Conservation (phyloP, 495 filamentous ascomycete species). For the Letharia columbiana region DNA sequence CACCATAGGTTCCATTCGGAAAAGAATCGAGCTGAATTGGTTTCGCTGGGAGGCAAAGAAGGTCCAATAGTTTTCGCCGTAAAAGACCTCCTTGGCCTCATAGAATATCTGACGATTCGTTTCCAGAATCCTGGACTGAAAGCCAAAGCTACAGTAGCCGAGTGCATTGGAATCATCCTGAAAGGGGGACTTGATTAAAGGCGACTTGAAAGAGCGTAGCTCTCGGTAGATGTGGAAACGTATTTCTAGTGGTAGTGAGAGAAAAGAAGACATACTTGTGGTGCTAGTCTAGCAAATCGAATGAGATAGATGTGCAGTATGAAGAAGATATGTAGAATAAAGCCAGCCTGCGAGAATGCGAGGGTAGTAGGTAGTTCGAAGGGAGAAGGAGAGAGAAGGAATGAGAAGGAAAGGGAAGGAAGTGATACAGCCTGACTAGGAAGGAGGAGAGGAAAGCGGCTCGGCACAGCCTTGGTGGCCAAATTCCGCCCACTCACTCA, state of each 20-base stretch:
- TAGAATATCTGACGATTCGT: background rate
- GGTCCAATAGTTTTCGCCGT: slow-evolving; percentile 13
- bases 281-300: background rate
- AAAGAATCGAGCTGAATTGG: background rate
- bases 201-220: slow-evolving; percentile 2
- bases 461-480: background rate
- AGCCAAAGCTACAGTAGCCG: slow-evolving; percentile 15
- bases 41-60: slow-evolving; percentile 4
- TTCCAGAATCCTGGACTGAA: slow-evolving; percentile 4
- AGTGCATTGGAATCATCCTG: background rate
- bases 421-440: background rate
- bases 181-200: background rate
- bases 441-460: background rate
- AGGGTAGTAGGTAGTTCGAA: background rate
- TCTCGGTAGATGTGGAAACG: slow-evolving; percentile 13
- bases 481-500: no score
- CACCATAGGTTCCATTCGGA: background rate
- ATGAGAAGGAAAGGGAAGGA: background rate
- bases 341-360: background rate
- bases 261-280: background rate
- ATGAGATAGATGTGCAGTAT: background rate
- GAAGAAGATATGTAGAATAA: background rate
- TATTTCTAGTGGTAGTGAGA: slow-evolving; percentile 11
- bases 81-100: slow-evolving; percentile 17
- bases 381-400: background rate